Evolutionary conservation across 371 early-diverging fungal species (phyloP), one percentile per base, ranked within the genome.

Genomic region (Dichotomocladium elegans): DNA sequence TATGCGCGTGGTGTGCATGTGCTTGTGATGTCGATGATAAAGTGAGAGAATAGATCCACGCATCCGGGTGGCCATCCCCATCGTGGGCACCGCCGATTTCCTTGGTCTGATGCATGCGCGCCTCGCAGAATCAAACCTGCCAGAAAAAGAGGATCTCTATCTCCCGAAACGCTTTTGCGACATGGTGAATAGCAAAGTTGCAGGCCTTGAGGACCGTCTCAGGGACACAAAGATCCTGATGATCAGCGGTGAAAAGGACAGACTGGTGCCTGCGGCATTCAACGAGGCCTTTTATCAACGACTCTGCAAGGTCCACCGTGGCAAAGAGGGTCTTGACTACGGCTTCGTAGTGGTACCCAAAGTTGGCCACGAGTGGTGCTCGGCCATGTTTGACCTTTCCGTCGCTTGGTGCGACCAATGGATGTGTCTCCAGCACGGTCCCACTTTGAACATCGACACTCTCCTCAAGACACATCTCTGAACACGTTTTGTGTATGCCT

Each of bases 31-130:
- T n/a, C 12, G 17, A 14, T 0, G 17, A 4, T 51, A 19, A n/a
- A n/a, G n/a, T n/a, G n/a, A n/a, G n/a, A n/a, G 4, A 35, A n/a
- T 41, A 74, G 75, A 74, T 55, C 61, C 75, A 14, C 58, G 75
- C 29, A 56, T 74, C 19, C 60, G 64, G 5, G 71, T 74, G 0
- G 66, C 58, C 1, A 71, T 74, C 31, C 71, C 75, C 35, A 61
- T 74, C 35, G 68, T 74, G 3, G 75, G 71, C 7, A 66, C 63
- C 2, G 55, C 63, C 41, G 70, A 73, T 24, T 68, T 57, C 25
- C 19, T 73, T 17, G 52, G 58, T 7, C 43, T 73, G 42, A 56
- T 73, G 65, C 22, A 51, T 14, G 45, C 37, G 22, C 57, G 73
- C 6, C 30, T 73, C n/a, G 17, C 41, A 3, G 53, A 57, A 35